A percentile compares a stretch with the other conserved stretches of the same genome.
Evolutionary conservation across 257 asterid genomes (phyloP).

Genomic region (Ilex aquifolium): DNA sequence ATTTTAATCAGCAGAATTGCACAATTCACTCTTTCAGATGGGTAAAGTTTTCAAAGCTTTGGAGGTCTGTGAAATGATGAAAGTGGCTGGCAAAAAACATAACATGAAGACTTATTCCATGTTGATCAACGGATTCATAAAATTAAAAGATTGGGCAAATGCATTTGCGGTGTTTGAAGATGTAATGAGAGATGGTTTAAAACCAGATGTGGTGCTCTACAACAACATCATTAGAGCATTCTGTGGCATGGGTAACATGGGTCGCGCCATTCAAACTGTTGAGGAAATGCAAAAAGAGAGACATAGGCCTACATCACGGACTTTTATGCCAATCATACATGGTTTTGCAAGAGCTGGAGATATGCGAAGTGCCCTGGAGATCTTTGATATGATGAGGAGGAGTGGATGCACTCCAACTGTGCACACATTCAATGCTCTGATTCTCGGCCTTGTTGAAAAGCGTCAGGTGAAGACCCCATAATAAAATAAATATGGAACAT

Average conservation of each 20-base stretch:
- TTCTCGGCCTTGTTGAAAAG: conserved; percentile 88
- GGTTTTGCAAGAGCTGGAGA: conserved; percentile 80
- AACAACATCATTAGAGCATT: conserved; percentile 80
- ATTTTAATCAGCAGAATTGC: neutral
- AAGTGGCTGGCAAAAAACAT: conserved; percentile 62
- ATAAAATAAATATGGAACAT: neutral
- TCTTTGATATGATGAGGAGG: conserved; percentile 81
- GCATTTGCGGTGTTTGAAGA: conserved; percentile 94
- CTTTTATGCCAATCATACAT: conserved; percentile 92
- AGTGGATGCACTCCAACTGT: conserved; percentile 92
- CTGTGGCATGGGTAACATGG: conserved; percentile 93
- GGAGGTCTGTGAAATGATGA: conserved; percentile 80
- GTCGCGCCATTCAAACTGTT: conserved; percentile 77
- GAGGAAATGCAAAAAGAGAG: conserved; percentile 88
- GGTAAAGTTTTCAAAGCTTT: conserved; percentile 82
- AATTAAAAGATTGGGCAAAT: conserved; percentile 91
- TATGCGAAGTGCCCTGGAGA: conserved; percentile 54
- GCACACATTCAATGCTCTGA: conserved; percentile 75
- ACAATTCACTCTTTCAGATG: conserved; percentile 32
- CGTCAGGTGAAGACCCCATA: conserved; percentile 48
- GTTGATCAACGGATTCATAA: conserved; percentile 88
- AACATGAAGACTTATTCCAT: conserved; percentile 95
- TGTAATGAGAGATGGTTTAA: conserved; percentile 65
- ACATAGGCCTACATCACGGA: conserved; percentile 67
- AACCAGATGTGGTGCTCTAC: conserved; percentile 89